Base-by-base conservation (phyloP, 2,329 filamentous ascomycete genomes). In the Diaporthe eres region DNA sequence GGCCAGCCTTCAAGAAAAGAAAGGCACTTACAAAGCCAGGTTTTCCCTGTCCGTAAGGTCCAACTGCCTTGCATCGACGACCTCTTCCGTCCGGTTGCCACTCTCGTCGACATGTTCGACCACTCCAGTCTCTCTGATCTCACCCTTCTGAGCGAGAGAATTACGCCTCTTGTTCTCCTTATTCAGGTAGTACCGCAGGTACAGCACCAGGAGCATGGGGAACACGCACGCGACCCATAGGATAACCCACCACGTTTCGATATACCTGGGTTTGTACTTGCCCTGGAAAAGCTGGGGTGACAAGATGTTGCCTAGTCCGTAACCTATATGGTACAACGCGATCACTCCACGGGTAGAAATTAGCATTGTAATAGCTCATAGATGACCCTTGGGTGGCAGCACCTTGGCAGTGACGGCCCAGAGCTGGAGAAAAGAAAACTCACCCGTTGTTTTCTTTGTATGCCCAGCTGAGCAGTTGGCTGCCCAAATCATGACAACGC, bases 141-240 rank as follows among this genome's bases (percentile, higher is more conserved):
- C 74, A 37, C 75, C 79, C 42, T 39, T 60, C 25, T 78, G 71
- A 25, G 78, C 77, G 4, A 83, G 77, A 7, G 70, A 71, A 65
- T 87, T 84, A 3, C 85, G 81, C 42, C 83, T 83, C 74, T 80
- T 83, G 68, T 87, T 87, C 65, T 86, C 83, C 49, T 80, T 81
- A 19, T 79, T 81, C n/a, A 87, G 77, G 72, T 86, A 85, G 65
- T 81, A 83, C 9, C 85, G 75, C 44, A 87, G 79, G 25, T 82
- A 82, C 4, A 87, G 71, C 2, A 87, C 83, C n/a, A 86, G 80
- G 19, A 85, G 77, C 15, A 82, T 81, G 3, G 85, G 85, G 8
- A 86, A 80, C 19, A 86, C 81, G 65, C 82, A 84, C 25, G 83
- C 84, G 13, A 85, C 78, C 67, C 83, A 84, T 22, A 79, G 55